phyloP scores from a whole-genome alignment of 208 protist genomes.

The Tritrichomonas foetus region DNA sequence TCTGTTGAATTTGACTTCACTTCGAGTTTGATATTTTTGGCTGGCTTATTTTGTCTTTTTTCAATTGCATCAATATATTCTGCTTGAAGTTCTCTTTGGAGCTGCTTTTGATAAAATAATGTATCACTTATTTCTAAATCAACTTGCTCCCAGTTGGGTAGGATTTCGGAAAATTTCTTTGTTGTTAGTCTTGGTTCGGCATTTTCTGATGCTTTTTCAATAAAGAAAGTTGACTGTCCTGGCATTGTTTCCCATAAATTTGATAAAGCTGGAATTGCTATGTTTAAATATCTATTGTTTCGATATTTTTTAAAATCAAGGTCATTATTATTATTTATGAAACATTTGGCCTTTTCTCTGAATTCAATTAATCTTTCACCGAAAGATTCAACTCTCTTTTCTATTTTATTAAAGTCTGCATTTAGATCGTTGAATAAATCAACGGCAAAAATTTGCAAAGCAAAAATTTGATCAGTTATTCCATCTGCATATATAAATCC shows the following conservation, averaged over 20 bases:
- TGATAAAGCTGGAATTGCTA: background rate
- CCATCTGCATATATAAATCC: background rate
- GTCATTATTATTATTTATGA: background rate
- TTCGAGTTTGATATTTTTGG: background rate
- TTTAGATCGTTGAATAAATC: background rate
- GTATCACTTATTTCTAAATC: background rate
- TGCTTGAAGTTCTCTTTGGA: background rate
- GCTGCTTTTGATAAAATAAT: background rate
- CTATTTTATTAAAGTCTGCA: background rate
- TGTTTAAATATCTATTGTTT: background rate
- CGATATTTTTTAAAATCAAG: background rate
- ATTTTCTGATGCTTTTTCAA: background rate
- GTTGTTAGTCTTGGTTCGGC: background rate
- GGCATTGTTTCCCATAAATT: background rate
- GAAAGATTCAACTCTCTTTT: background rate
- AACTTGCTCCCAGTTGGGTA: background rate
- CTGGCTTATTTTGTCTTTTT: background rate
- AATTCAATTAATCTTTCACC: background rate
- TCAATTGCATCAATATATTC: background rate
- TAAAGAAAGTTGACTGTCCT: background rate
- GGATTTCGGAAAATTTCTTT: background rate
- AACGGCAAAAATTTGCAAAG: background rate
- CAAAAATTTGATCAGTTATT: background rate
- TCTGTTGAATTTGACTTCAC: background rate
- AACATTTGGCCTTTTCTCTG: background rate